Base-by-base conservation (phyloP, 768 basidiomycete genomes). In the Lentinula guzmanii region DNA sequence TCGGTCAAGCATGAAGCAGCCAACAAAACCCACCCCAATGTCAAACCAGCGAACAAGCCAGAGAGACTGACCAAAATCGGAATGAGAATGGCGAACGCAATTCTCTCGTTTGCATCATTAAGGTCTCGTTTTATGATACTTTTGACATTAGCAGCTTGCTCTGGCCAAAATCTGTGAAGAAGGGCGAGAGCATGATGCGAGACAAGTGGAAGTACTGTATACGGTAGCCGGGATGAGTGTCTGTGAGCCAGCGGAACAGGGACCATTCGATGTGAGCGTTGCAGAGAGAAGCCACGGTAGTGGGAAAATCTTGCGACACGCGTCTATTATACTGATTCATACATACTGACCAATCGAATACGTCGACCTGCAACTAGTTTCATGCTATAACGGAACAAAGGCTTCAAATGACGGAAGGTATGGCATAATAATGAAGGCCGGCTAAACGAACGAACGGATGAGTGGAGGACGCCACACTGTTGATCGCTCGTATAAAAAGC, bases 1-100 rank as follows among this genome's bases (percentile, higher is more conserved):
- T 48, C 13, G 1, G 52, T 11, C 3, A 48, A 5, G 16, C 50
- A 33, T 28, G 4, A n/a, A 13, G 10, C 31, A 28, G 18, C 7
- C 6, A 51, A 51, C 10, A 33, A 16, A 18, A 13, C 31, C 28
- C 33, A 33, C 35, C 53, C 53, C 24, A 95, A 77, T 61, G 94
- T 95, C 65, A 95, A 78, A 73, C 94, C 91, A 80, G 93, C 93
- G 83, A 95, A 94, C 62, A 93, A 67, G 70, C 93, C 93, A 62
- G 90, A 93, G 64, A 89, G 69, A 52, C 93, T 70, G 57, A 95
- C 93, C 67, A 94, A 86, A 37, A 93, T 69, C 57, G 93, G 93
- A 48, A 95, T 93, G 74, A 95, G 86, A 48, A 75, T 39, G 41
- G 33, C 50, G 31, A 60, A 60, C 2, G 41, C 34, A 43, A 60